Evolutionary conservation across 2,329 filamentous ascomycete species (phyloP).

Genomic region (Phaeoacremonium minimum): DNA sequence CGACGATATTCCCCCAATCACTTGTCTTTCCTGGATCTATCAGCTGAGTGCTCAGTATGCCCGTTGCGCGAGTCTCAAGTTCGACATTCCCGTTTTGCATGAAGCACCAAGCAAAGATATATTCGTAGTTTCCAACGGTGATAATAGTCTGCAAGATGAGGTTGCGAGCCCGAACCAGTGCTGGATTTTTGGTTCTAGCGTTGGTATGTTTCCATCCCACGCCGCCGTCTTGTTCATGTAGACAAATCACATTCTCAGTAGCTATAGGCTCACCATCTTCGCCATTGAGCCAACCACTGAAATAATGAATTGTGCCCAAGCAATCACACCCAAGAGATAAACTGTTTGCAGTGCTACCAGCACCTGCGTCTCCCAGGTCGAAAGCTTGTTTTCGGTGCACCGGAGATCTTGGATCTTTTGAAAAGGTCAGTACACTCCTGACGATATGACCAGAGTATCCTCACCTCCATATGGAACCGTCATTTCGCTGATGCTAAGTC

Average conservation of each 20-base stretch:
- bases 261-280: constrained; percentile 6
- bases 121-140: constrained; percentile 69
- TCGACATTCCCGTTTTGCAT: constrained; percentile 58
- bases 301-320: constrained; percentile 51
- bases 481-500: constrained; percentile 56
- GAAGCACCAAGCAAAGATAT: constrained; percentile 48
- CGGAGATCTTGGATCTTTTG: constrained; percentile 54
- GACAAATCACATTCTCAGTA: constrained; percentile 50
- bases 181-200: constrained; percentile 57
- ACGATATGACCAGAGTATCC: too few species aligned
- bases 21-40: constrained; percentile 50
- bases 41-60: constrained; percentile 57
- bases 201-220: constrained; percentile 71
- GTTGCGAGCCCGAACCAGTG: constrained; percentile 56
- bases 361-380: constrained; percentile 63
- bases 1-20: constrained; percentile 58
- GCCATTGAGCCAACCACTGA: constrained; percentile 9
- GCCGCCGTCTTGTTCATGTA: constrained; percentile 68
- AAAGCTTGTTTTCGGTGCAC: constrained; percentile 65
- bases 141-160: constrained; percentile 66
- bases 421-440: neutral
- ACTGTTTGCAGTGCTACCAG: constrained; percentile 61
- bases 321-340: constrained; percentile 58
- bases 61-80: constrained; percentile 61
- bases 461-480: constrained; percentile 48